Conservation (phyloP, 2,329 filamentous ascomycete species). For the Xylaria sp. region DNA sequence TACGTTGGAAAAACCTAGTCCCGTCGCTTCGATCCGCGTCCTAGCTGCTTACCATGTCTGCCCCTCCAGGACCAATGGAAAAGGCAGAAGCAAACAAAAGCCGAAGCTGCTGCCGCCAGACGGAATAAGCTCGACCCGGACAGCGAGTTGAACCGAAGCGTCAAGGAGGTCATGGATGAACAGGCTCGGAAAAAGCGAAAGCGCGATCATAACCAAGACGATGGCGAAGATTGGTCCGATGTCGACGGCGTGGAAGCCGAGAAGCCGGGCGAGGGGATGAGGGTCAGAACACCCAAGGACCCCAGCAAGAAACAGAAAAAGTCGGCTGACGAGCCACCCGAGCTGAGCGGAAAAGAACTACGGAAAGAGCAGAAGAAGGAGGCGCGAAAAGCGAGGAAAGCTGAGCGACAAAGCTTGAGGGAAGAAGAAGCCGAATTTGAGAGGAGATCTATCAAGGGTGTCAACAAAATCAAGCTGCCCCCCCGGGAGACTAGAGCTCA, state of each 20-base stretch:
- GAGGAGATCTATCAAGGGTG: slow-evolving; percentile 42
- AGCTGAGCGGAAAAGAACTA: slow-evolving; percentile 46
- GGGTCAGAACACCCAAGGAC: slow-evolving; percentile 45
- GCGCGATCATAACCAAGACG: slow-evolving; percentile 48
- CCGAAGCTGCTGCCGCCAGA: slow-evolving; percentile 80
- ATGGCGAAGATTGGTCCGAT: slow-evolving; percentile 48
- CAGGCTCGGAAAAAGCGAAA: slow-evolving; percentile 78
- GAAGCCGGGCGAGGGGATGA: slow-evolving; percentile 67
- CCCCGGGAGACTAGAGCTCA: slow-evolving; percentile 35
- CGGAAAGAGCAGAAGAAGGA: slow-evolving; percentile 55
- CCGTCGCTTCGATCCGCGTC: not conserved
- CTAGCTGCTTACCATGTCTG: slow-evolving; percentile 17
- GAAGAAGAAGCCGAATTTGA: slow-evolving; percentile 45
- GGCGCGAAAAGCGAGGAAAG: slow-evolving; percentile 48
- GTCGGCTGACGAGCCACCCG: slow-evolving; percentile 45
- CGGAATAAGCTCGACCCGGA: slow-evolving; percentile 90
- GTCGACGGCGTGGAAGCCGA: slow-evolving; percentile 60
- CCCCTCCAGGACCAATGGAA: slow-evolving; percentile 81
- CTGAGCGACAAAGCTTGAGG: slow-evolving; percentile 43
- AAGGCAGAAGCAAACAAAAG: slow-evolving; percentile 93
- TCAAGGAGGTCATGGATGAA: slow-evolving; percentile 92
- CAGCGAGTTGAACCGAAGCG: slow-evolving; percentile 76
- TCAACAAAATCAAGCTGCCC: slow-evolving; percentile 41
- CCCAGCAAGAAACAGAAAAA: slow-evolving; percentile 55
- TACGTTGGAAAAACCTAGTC: slow-evolving; percentile 51